Evolutionary conservation across 1,284 basidiomycete species (phyloP).

Genomic region (Ceraceosorus guamensis): DNA sequence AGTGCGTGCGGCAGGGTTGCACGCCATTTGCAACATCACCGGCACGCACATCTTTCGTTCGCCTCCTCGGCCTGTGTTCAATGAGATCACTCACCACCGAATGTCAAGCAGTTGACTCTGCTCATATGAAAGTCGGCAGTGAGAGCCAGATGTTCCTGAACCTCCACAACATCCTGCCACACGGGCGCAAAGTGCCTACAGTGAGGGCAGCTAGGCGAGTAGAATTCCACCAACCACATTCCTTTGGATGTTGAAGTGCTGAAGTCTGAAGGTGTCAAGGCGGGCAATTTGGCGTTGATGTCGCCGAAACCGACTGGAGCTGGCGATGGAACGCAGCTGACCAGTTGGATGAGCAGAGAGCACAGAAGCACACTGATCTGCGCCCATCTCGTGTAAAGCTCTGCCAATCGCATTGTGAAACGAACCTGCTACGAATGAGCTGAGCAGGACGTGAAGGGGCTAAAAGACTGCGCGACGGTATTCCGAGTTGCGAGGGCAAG

Average conservation of each 20-base stretch:
- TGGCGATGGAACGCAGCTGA: too few species aligned
- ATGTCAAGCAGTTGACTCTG: constrained; percentile 37
- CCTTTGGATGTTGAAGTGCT: background rate
- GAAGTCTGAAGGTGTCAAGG: too few species aligned
- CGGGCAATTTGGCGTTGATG: too few species aligned
- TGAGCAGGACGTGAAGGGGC: too few species aligned
- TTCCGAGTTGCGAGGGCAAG: too few species aligned
- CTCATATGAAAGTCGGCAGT: constrained; percentile 38
- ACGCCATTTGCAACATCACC: constrained; percentile 4
- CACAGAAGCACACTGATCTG: too few species aligned
- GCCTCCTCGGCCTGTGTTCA: background rate
- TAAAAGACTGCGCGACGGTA: too few species aligned
- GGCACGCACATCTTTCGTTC: constrained; percentile 4
- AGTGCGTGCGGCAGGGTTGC: background rate
- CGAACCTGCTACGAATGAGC: too few species aligned
- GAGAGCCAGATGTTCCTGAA: constrained; percentile 57
- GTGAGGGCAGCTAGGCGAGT: constrained; percentile 67
- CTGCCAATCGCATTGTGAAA: too few species aligned
- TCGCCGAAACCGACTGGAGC: too few species aligned
- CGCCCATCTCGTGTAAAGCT: too few species aligned
- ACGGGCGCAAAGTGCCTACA: constrained; percentile 71
- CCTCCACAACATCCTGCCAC: constrained; percentile 64
- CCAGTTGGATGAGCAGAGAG: too few species aligned
- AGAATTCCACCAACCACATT: constrained; percentile 44
- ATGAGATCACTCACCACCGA: constrained; percentile 7